Evolutionary conservation across 192 early-diverging fungal species (phyloP).

Genomic region (Oehlia diaphana): DNA sequence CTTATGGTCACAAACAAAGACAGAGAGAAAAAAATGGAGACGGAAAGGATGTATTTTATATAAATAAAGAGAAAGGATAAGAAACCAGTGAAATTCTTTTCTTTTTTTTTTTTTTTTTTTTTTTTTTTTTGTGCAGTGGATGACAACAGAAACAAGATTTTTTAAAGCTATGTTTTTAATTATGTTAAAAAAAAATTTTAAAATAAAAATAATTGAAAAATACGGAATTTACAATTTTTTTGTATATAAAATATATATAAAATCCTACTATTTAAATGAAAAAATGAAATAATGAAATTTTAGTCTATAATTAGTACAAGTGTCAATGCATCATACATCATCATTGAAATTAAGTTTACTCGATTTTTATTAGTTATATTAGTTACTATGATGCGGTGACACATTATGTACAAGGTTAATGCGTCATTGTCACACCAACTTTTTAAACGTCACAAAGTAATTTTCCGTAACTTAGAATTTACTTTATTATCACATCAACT

Average conservation of each 20-base stretch:
- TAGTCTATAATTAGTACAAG: neutral
- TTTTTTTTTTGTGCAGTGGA: neutral
- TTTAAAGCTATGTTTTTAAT: neutral
- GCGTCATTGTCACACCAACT: neutral
- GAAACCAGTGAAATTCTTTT: neutral
- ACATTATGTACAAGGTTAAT: neutral
- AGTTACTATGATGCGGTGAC: neutral
- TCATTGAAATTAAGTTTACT: neutral
- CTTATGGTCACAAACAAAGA: constrained; percentile 11
- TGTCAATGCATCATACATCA: no score
- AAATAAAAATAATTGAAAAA: neutral
- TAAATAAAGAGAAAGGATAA: neutral
- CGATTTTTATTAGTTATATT: neutral
- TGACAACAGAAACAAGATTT: neutral
- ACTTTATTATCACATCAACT: no score
- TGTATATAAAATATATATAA: neutral
- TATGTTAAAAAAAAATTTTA: no score
- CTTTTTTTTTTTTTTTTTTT: neutral
- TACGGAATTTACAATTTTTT: neutral
- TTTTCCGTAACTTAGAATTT: no score
- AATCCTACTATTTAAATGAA: no score
- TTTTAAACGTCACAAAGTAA: neutral
- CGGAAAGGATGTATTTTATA: neutral
- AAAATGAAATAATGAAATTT: neutral
- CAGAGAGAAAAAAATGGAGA: neutral